A percentile compares a stretch with the other conserved stretches of the same genome.
phyloP scores from a whole-genome alignment of 257 asterid genomes.

The Ocimum tenuiflorum region DNA sequence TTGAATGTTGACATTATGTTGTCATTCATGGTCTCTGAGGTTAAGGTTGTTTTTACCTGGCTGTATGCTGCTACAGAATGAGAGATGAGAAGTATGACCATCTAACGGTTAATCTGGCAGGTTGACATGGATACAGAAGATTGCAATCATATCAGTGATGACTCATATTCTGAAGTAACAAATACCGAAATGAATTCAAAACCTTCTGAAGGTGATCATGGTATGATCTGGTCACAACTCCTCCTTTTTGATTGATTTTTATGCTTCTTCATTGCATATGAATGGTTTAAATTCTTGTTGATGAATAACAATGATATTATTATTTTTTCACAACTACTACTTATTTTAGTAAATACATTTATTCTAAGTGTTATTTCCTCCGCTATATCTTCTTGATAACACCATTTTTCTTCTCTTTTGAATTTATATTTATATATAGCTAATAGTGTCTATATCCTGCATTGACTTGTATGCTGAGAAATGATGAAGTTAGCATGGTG shows the following conservation, averaged over 20 bases:
- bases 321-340: not conserved
- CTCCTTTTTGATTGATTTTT: not conserved
- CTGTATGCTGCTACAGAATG: not conserved
- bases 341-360: not conserved
- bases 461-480: not conserved
- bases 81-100: not conserved
- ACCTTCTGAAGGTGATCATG: constrained; percentile 36
- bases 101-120: constrained; percentile 35
- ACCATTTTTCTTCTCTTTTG: not conserved
- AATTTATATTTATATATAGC: not conserved
- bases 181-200: constrained; percentile 27
- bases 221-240: constrained; percentile 30
- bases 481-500: not conserved
- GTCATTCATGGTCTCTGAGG: not conserved
- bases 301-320: not conserved
- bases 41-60: not conserved
- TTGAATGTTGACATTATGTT: not conserved
- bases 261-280: not conserved
- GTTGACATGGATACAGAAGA: constrained; percentile 98
- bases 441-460: not conserved
- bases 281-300: not conserved
- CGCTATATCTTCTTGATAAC: not conserved
- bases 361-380: not conserved
- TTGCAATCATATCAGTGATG: constrained; percentile 31
- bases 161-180: constrained; percentile 38